Base-by-base conservation (phyloP, 352 stramenopile species). In the Halophytophthora polymorphica region DNA sequence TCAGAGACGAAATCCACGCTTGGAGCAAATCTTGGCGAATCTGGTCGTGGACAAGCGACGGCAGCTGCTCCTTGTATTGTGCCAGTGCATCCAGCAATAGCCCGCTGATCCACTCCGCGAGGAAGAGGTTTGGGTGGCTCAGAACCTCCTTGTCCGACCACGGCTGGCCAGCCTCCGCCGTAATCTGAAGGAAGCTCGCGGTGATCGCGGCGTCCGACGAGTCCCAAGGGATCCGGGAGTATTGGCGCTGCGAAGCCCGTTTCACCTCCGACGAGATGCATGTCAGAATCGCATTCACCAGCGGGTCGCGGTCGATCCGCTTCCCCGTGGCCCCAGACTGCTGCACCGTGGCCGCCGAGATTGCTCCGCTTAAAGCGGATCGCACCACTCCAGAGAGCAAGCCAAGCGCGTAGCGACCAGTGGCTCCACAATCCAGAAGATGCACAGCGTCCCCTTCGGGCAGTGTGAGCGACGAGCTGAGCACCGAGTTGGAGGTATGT, bases 81-180 rank as follows among this genome's bases (percentile, higher is more conserved):
- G 73, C 61, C 7, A 89, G 60, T 1, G 65, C 73, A 25, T 89
- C 71, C 46, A 91, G 71, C 46, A 96, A 43, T 28, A 96, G 64
- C 5, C 68, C 69, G 49, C 77, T 95, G 44, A 93, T 74, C 83
- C 81, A 95, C 45, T 95, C 82, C 0, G 85, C 86, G 17, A 96
- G 66, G 48, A 88, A 90, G 1, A 96, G 61, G 28, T 93, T 95
- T 12, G 87, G 87, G 33, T 95, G 85, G 36, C 69, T 82, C 4
- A 93, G 55, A 6, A 95, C 77, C 54, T 92, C 76, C 50, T 73
- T 81, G 53, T 96, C 87, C 10, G 83, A 90, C 82, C 85, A 95
- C 10, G 75, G 56, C 31, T 90, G 70, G 2, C 79, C 71, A 40
- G 72, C 52, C 56, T 90, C 76, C 13, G 73, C 75, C 33, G 74